Evolutionary conservation across 2,329 filamentous ascomycete species (phyloP).

Genomic region (Fusarium sp.): DNA sequence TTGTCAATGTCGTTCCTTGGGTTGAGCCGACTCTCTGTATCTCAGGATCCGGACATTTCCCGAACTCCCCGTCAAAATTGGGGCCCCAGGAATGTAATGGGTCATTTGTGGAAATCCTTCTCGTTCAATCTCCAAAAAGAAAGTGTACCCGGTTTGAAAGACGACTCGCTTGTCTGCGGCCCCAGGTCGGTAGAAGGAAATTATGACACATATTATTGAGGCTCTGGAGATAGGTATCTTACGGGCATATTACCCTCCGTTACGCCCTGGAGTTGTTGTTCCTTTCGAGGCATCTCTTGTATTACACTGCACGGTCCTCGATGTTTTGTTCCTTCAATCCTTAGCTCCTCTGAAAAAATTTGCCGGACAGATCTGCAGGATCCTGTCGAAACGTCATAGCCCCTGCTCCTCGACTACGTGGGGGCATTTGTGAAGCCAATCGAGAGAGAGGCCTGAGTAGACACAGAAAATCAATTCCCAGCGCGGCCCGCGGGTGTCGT

Average conservation of each 20-base stretch:
- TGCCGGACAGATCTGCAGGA: slow-evolving; percentile 44
- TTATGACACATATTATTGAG: slow-evolving; percentile 38
- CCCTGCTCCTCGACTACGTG: slow-evolving; percentile 35
- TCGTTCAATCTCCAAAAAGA: slow-evolving; percentile 33
- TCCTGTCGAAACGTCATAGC: slow-evolving; percentile 39
- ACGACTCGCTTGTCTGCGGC: slow-evolving; percentile 37
- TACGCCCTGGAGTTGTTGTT: slow-evolving; percentile 5
- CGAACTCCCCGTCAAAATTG: slow-evolving; percentile 45
- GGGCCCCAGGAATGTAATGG: slow-evolving; percentile 23
- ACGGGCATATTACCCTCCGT: background rate
- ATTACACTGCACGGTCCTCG: slow-evolving; percentile 2
- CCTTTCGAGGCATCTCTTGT: slow-evolving; percentile 7
- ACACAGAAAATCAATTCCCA: slow-evolving; percentile 34
- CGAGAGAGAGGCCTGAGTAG: slow-evolving; percentile 15
- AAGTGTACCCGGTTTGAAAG: slow-evolving; percentile 35
- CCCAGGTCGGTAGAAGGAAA: slow-evolving; percentile 23
- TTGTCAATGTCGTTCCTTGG: slow-evolving; percentile 4
- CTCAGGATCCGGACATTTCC: slow-evolving; percentile 17
- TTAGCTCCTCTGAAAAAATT: slow-evolving; percentile 23
- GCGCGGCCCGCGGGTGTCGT: slow-evolving; percentile 22
- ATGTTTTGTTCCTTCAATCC: slow-evolving; percentile 15
- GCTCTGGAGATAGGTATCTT: background rate
- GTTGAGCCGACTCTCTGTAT: slow-evolving; percentile 2
- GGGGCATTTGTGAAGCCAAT: slow-evolving; percentile 25
- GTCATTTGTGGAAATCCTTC: slow-evolving; percentile 10